These are phyloP conservation scores for Daedaleopsis sinensis DNA, from an alignment of 768 basidiomycete species.

Conservation along the genomic window DNA sequence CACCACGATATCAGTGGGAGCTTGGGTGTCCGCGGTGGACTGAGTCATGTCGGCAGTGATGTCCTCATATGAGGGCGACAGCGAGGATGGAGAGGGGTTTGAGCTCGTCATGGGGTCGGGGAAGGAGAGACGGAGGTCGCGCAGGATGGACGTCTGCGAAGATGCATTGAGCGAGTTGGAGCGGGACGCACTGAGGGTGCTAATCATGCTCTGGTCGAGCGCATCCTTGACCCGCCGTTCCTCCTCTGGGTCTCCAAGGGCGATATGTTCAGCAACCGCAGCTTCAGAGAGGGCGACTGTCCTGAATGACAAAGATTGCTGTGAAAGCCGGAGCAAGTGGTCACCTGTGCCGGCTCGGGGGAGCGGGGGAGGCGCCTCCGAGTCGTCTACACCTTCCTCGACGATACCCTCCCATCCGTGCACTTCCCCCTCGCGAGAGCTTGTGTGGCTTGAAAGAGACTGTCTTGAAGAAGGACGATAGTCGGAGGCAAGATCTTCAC, in stretches of 20 bases:
- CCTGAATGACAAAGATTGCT: slow-evolving; percentile 26
- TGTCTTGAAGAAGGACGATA: slow-evolving; percentile 63
- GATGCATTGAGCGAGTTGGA: slow-evolving; percentile 57
- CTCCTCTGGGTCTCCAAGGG: slow-evolving; percentile 52
- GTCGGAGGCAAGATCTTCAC: slow-evolving; percentile 44
- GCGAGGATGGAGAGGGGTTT: slow-evolving; percentile 56
- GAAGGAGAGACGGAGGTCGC: slow-evolving; percentile 80
- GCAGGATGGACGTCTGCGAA: slow-evolving; percentile 49
- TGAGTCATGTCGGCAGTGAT: slow-evolving; percentile 36
- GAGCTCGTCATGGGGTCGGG: slow-evolving; percentile 76
- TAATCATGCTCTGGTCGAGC: slow-evolving; percentile 81
- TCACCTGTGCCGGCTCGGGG: slow-evolving; percentile 11
- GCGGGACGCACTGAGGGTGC: slow-evolving; percentile 72
- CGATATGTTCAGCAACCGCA: slow-evolving; percentile 15
- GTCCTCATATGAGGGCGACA: slow-evolving; percentile 59
- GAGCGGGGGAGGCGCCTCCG: slow-evolving; percentile 17
- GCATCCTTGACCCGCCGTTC: slow-evolving; percentile 73
- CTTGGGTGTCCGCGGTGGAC: slow-evolving; percentile 22
- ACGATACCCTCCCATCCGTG: slow-evolving; percentile 82
- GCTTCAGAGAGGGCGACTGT: slow-evolving; percentile 18
- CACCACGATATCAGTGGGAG: slow-evolving; percentile 11
- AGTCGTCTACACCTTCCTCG: slow-evolving; percentile 61
- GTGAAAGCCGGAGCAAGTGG: slow-evolving; percentile 12
- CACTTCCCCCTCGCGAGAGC: slow-evolving; percentile 69
- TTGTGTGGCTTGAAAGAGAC: slow-evolving; percentile 70